These are phyloP conservation scores for Uronychia binucleata DNA, from an alignment of 73 alveolate genomes.

Conservation along the genomic window DNA sequence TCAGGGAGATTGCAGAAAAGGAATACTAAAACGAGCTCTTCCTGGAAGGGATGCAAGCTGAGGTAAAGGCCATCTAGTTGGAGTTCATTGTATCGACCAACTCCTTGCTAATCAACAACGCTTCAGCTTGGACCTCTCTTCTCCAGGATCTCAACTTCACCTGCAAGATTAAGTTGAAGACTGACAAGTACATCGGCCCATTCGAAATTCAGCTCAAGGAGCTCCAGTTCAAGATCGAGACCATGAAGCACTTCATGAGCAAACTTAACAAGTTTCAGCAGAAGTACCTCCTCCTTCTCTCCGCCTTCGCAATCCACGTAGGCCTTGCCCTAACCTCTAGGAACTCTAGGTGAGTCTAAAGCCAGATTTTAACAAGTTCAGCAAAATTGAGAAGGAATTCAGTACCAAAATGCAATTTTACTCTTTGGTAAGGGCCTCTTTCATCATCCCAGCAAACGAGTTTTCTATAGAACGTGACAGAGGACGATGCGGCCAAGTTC, in stretches of 20 bases:
- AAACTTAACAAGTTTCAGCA: conserved; percentile 18
- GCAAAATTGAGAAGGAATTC: conserved; percentile 25
- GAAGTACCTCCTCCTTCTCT: conserved; percentile 4
- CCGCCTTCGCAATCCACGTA: conserved; percentile 5
- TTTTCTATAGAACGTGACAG: conserved; percentile 33
- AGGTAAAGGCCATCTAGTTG: neutral
- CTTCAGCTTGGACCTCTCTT: conserved; percentile 8
- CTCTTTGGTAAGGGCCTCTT: neutral
- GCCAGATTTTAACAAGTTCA: conserved; percentile 19
- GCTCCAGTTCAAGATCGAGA: conserved; percentile 3
- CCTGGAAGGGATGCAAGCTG: conserved; percentile 1
- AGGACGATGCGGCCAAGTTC: conserved; percentile 19
- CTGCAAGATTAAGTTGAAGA: conserved; percentile 33
- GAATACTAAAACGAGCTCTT: conserved; percentile 43
- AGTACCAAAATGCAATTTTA: conserved; percentile 1
- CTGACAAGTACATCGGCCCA: conserved; percentile 28
- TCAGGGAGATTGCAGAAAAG: conserved; percentile 47
- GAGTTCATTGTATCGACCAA: conserved; percentile 21
- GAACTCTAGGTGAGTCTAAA: conserved; percentile 6
- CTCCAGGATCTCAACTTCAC: conserved; percentile 27
- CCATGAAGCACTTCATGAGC: conserved; percentile 48
- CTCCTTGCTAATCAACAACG: conserved; percentile 16
- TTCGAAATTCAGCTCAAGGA: conserved; percentile 30
- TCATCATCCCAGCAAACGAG: neutral
- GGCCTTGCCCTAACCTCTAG: neutral